These are phyloP conservation scores for Phylloporus sp. DNA, from an alignment of 768 basidiomycete species.

Conservation along the genomic window DNA sequence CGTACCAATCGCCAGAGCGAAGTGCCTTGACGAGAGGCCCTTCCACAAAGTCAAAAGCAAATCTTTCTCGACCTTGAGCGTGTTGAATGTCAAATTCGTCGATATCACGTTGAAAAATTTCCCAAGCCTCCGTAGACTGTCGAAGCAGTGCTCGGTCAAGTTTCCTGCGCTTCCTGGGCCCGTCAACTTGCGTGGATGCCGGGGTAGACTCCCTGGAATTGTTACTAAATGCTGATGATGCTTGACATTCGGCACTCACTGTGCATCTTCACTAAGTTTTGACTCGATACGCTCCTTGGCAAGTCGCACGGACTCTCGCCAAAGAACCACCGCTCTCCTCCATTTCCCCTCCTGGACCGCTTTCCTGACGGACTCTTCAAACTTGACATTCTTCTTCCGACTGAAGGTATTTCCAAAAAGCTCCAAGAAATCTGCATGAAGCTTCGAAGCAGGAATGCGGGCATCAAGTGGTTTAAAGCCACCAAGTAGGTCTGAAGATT, in stretches of 20 bases:
- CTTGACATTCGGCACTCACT: constrained; percentile 15
- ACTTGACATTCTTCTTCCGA: constrained; percentile 81
- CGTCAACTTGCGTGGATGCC: constrained; percentile 35
- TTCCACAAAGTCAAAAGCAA: constrained; percentile 93
- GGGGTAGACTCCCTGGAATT: constrained; percentile 15
- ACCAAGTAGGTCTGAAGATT: constrained; percentile 89
- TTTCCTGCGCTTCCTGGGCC: constrained; percentile 69
- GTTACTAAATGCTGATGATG: not conserved
- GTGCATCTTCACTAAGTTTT: constrained; percentile 28
- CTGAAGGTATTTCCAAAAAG: constrained; percentile 87
- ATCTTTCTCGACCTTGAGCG: constrained; percentile 81
- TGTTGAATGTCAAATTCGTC: constrained; percentile 84
- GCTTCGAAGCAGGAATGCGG: constrained; percentile 61
- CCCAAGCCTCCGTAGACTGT: constrained; percentile 57
- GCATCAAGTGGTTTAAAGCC: constrained; percentile 96
- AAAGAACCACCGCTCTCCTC: constrained; percentile 76
- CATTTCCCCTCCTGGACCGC: constrained; percentile 81
- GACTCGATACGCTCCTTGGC: constrained; percentile 59
- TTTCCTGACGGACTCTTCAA: constrained; percentile 74
- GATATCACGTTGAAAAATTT: constrained; percentile 58
- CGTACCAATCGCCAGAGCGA: constrained; percentile 85
- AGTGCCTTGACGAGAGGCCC: constrained; percentile 93
- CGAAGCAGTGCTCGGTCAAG: constrained; percentile 41
- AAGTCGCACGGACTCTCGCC: constrained; percentile 71
- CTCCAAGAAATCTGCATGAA: constrained; percentile 72